These are phyloP conservation scores for Tylopilus sp. DNA, from an alignment of 768 basidiomycete genomes.

Conservation along the genomic window DNA sequence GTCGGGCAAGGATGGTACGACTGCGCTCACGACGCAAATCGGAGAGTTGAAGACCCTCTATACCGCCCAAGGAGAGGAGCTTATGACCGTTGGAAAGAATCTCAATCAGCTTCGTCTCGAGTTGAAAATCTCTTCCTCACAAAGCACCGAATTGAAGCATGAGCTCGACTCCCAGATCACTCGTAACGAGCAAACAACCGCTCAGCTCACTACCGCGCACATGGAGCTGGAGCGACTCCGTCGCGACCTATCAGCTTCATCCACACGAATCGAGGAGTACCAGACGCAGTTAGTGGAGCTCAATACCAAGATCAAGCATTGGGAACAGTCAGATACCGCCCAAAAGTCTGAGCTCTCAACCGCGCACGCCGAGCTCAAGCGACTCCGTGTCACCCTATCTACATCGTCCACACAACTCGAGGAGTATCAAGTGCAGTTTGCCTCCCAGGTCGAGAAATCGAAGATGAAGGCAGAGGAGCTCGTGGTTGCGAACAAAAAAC, in stretches of 20 bases:
- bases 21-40: neutral
- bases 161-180: neutral
- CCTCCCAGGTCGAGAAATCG: neutral
- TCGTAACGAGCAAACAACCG: neutral
- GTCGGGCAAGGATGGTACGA: neutral
- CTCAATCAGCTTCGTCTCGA: constrained; percentile 1
- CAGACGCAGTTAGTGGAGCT: neutral
- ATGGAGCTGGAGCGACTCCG: neutral
- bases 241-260: neutral
- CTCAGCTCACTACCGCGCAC: neutral
- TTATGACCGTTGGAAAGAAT: neutral
- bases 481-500: neutral
- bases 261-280: neutral
- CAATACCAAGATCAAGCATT: neutral
- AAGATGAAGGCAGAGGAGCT: constrained; percentile 1
- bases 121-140: neutral
- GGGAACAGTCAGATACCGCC: neutral
- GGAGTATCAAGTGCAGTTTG: neutral
- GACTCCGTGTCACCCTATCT: neutral
- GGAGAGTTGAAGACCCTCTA: neutral
- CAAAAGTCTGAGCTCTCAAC: neutral
- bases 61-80: neutral
- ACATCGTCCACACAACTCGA: neutral
- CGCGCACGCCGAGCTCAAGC: neutral
- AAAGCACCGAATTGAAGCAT: neutral